These are phyloP conservation scores for Scutellaria barbata DNA, from an alignment of 257 asterid species.

Conservation along the genomic window DNA sequence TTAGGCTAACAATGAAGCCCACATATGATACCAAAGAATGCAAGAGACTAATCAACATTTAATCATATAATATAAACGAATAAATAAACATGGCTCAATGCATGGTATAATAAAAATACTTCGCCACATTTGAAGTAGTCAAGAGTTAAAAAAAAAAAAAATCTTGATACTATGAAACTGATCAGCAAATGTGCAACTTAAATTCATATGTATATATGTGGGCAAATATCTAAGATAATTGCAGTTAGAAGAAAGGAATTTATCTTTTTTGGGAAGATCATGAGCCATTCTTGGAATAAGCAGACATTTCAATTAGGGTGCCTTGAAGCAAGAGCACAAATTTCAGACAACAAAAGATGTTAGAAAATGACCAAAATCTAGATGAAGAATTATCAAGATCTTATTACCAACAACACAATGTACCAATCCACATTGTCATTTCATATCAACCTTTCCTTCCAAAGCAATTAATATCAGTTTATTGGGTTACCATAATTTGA, in stretches of 20 bases:
- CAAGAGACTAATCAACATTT: not conserved
- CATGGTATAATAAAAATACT: no score
- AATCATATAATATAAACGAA: not conserved
- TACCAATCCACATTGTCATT: not conserved
- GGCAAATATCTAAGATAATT: conserved; percentile 24
- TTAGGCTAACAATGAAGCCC: not conserved
- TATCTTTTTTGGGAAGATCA: conserved; percentile 38
- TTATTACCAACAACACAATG: conserved; percentile 17
- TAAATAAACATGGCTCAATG: no score
- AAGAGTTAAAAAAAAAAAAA: no score
- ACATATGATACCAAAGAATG: conserved; percentile 35
- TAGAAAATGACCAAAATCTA: conserved; percentile 8
- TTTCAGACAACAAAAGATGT: not conserved
- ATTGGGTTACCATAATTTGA: conserved; percentile 56
- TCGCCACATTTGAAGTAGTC: no score
- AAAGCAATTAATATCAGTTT: conserved; percentile 34
- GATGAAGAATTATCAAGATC: conserved; percentile 23
- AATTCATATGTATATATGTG: not conserved
- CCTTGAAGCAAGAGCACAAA: conserved; percentile 39
- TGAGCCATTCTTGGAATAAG: conserved; percentile 32
- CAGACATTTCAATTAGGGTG: conserved; percentile 22
- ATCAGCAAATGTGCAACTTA: no score
- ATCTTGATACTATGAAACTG: no score
- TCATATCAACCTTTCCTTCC: conserved; percentile 1
- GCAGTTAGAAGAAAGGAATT: conserved; percentile 11